phyloP scores from a whole-genome alignment of 345 rosid genomes.

The Moricandia arvensis region DNA sequence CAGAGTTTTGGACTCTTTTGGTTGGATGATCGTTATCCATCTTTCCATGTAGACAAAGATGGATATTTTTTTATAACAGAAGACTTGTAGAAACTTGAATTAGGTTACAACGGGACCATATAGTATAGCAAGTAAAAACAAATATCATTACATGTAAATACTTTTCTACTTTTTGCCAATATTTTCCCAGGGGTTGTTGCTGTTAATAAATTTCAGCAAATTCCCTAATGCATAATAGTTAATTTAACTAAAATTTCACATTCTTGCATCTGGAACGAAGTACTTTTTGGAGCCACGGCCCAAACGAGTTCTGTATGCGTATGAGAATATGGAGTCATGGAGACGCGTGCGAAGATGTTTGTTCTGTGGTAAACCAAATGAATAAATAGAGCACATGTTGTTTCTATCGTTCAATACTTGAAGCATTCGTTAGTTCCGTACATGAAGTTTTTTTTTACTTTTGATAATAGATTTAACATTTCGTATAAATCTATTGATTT shows the following conservation, averaged over 20 bases:
- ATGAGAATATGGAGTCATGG: too few relatives aligned
- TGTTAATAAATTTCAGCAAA: not conserved
- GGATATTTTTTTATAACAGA: not conserved
- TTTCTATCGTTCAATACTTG: too few relatives aligned
- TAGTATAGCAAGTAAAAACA: not conserved
- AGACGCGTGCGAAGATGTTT: too few relatives aligned
- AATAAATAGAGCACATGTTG: too few relatives aligned
- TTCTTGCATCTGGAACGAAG: not conserved
- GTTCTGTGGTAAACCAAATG: too few relatives aligned
- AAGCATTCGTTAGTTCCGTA: too few relatives aligned
- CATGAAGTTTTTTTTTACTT: too few relatives aligned
- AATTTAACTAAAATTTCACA: not conserved
- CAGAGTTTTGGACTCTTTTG: constrained; percentile 15
- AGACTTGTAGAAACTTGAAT: constrained; percentile 32
- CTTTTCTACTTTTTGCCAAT: not conserved
- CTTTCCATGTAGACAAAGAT: constrained; percentile 12
- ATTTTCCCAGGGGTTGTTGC: not conserved
- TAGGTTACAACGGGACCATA: constrained; percentile 15
- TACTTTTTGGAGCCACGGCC: not conserved
- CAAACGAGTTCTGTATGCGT: too few relatives aligned
- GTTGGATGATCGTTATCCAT: constrained; percentile 19
- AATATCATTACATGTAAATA: not conserved
- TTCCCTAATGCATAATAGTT: not conserved
- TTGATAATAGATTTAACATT: too few relatives aligned
- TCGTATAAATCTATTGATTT: too few relatives aligned